These are phyloP conservation scores for Macrocystidia cucumis DNA, from an alignment of 1,284 basidiomycete genomes.

Conservation along the genomic window DNA sequence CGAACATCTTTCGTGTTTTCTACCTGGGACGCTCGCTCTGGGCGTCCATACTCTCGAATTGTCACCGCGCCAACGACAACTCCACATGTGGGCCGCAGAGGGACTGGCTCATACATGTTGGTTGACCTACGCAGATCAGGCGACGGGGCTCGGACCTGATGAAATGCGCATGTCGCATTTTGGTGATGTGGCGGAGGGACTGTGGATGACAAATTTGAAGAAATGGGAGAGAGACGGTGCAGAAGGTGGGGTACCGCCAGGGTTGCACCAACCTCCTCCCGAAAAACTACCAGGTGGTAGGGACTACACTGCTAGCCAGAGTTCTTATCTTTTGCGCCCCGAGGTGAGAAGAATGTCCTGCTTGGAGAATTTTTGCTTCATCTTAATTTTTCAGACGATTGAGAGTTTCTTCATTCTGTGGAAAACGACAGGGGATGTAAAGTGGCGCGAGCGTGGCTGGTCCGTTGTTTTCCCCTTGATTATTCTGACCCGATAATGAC, in stretches of 20 bases:
- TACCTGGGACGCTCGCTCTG: slow-evolving; percentile 67
- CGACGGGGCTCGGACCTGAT: slow-evolving; percentile 58
- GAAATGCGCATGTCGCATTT: slow-evolving; percentile 32
- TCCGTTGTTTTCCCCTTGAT: slow-evolving; percentile 11
- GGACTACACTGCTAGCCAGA: slow-evolving; percentile 38
- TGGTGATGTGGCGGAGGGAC: slow-evolving; percentile 16
- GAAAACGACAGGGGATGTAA: slow-evolving; percentile 52
- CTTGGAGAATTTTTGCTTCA: slow-evolving; percentile 4
- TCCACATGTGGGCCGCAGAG: slow-evolving; percentile 53
- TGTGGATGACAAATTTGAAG: slow-evolving; percentile 42
- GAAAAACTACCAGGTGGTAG: slow-evolving; percentile 16
- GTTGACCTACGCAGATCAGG: slow-evolving; percentile 54
- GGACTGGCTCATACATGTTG: slow-evolving; percentile 63
- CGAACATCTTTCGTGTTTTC: slow-evolving; percentile 73
- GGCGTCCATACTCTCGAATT: slow-evolving; percentile 43
- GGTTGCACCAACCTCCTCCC: slow-evolving; percentile 26
- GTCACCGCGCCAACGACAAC: slow-evolving; percentile 2
- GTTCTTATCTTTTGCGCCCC: slow-evolving; percentile 45
- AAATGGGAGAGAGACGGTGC: slow-evolving; percentile 41
- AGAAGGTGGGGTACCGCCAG: slow-evolving; percentile 40
- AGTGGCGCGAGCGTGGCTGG: slow-evolving; percentile 74
- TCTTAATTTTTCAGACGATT: slow-evolving; percentile 35
- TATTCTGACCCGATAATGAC: background rate
- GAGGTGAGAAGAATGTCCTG: slow-evolving; percentile 38
- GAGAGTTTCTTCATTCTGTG: slow-evolving; percentile 69